phyloP scores from a whole-genome alignment of 108 stramenopile species.

The Ochromonas danica region DNA sequence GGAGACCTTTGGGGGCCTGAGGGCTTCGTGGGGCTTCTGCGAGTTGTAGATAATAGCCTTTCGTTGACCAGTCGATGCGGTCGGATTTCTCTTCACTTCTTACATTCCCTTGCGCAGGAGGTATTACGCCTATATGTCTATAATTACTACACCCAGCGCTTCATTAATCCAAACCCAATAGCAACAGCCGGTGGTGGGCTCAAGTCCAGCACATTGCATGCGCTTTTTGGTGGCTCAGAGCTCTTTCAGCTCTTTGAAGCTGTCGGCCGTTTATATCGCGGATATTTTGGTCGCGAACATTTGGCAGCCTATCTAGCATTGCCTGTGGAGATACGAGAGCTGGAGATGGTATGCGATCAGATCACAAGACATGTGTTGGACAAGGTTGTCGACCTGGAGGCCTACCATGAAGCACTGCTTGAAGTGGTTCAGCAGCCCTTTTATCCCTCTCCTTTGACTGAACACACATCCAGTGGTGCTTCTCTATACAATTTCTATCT shows the following conservation, averaged over 20 bases:
- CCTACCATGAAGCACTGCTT: constrained; percentile 6
- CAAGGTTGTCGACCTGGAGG: constrained; percentile 39
- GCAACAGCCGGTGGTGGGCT: too few species aligned
- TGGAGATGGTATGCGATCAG: constrained; percentile 39
- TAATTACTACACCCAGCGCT: constrained; percentile 44
- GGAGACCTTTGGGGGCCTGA: constrained; percentile 37
- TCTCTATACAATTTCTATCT: constrained; percentile 39
- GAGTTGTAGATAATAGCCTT: constrained; percentile 48
- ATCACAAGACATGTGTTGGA: constrained; percentile 44
- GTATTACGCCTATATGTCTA: constrained; percentile 56
- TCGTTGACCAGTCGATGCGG: constrained; percentile 45
- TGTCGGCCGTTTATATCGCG: not conserved
- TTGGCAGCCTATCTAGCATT: not conserved
- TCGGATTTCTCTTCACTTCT: constrained; percentile 47
- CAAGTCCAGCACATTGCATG: too few species aligned
- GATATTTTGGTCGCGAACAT: constrained; percentile 51
- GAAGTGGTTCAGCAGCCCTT: not conserved
- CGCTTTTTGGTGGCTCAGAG: too few species aligned
- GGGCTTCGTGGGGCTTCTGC: constrained; percentile 38
- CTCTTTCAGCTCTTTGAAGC: constrained; percentile 1
- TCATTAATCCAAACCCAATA: constrained; percentile 44
- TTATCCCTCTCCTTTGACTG: not conserved
- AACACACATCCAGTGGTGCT: not conserved
- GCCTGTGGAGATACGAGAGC: constrained; percentile 20
- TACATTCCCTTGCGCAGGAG: constrained; percentile 48